Evolutionary conservation across 257 asterid genomes (phyloP), one percentile per base, ranked within the genome.

Genomic region (Hygrophila difformis): DNA sequence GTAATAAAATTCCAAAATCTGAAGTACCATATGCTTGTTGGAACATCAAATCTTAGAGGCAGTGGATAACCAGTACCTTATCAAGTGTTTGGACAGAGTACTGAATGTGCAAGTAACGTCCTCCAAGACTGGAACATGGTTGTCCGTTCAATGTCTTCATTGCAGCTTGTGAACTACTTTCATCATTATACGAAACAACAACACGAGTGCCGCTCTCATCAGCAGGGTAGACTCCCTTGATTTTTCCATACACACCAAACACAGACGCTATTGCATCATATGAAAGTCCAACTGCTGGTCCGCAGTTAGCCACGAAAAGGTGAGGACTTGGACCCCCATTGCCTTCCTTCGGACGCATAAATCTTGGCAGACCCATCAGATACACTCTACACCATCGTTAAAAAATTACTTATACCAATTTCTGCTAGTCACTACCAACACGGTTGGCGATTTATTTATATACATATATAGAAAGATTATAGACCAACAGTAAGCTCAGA

Each of bases 181-280:
- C 57, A 24, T 66, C 66, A 24, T 51, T 55, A 55, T 54, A 89
- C 31, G 94, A 85, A 44, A 89, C 92, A n/a, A 89, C 68, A 10
- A 82, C 96, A 39, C 98, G 94, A 19, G 93, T 77, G 51, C 98
- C 98, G 61, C 85, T 89, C 28, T 82, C 94, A 18, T 85, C 98
- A 28, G 98, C 96, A 1, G 78, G 82, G 29, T 57, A 78, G 21
- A 89, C 92, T 15, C 96, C 96, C 39, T 50, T 62, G 4, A 89
- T 76, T 51, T 71, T 72, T 8, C 98, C 98, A 44, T 63, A 85
- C 7, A 46, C 44, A 36, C 74, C 70, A 53, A 89, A 89, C 2
- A 55, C 94, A 2, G 81, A 63, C 10, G 75, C 70, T 62, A 89
- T 79, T 19, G 62, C 31, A 6, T 83, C 92, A 22, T 70, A 59